These are phyloP conservation scores for Stentor coeruleus DNA, from an alignment of 73 alveolate species.

Conservation along the genomic window DNA sequence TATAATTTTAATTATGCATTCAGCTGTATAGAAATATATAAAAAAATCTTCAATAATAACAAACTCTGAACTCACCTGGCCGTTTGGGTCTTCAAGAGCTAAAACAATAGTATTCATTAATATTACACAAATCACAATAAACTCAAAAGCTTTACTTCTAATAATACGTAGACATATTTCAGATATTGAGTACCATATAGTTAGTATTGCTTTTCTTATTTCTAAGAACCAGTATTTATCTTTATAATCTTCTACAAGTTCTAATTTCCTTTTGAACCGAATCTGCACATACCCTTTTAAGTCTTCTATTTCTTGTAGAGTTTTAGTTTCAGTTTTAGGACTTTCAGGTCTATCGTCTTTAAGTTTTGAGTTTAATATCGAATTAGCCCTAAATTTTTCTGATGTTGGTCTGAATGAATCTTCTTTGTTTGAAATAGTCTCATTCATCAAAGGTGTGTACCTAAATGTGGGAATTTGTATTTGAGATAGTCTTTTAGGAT, in stretches of 20 bases:
- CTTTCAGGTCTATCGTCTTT: neutral
- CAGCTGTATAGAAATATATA: conserved; percentile 49
- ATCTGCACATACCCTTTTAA: neutral
- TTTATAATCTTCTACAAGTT: neutral
- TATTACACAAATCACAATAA: neutral
- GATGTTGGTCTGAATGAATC: neutral
- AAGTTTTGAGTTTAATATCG: neutral
- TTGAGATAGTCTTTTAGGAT: too few species aligned
- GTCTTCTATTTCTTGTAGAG: neutral
- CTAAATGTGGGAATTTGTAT: too few species aligned
- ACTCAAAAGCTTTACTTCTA: conserved; percentile 26
- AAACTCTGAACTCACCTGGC: neutral
- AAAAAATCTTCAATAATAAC: conserved; percentile 31
- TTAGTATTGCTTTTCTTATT: neutral
- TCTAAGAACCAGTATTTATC: neutral
- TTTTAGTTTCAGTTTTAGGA: neutral
- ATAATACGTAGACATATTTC: conserved; percentile 18
- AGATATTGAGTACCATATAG: neutral
- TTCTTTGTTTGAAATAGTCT: neutral
- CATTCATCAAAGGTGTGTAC: neutral
- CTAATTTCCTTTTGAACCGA: neutral
- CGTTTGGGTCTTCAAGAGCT: conserved; percentile 29
- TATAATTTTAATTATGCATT: conserved; percentile 51
- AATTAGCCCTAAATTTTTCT: neutral
- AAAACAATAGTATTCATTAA: conserved; percentile 29